A percentile compares a stretch with the other conserved stretches of the same genome.
These are phyloP conservation scores for Sphagnum magellanicum DNA, from an alignment of 228 moss, liverwort and hornwort genomes.

Conservation along the genomic window DNA sequence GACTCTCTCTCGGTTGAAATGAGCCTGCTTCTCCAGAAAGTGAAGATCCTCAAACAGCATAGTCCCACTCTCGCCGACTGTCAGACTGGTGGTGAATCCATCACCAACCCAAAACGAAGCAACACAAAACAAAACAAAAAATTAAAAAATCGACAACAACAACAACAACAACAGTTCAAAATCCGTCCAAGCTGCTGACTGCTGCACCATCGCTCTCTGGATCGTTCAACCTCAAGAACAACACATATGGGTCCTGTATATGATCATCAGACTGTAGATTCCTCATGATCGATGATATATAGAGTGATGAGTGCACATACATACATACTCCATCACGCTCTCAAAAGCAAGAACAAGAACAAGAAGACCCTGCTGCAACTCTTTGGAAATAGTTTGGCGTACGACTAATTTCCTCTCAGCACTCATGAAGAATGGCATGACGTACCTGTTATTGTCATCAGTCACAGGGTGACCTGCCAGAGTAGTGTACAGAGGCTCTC, in stretches of 20 bases:
- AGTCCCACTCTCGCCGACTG: constrained; percentile 71
- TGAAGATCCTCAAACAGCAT: constrained; percentile 57
- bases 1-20: constrained; percentile 64
- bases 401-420: background rate
- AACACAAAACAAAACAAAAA: no score
- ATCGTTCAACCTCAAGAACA: background rate
- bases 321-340: background rate
- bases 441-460: constrained; percentile 85
- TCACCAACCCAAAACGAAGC: no score
- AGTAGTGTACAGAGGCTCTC: constrained; percentile 72
- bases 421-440: background rate
- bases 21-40: constrained; percentile 63
- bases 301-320: background rate
- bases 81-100: constrained; percentile 35
- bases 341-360: background rate
- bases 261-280: no score
- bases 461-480: constrained; percentile 42
- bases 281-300: no score
- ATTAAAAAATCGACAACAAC: no score
- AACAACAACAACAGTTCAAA: no score
- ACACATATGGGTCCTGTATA: background rate
- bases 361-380: background rate
- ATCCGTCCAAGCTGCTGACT: no score
- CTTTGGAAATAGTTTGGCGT: background rate
- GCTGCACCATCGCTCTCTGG: no score